Evolutionary conservation across 139 green algal species (phyloP).

Genomic region (Coccomyxa sp.): DNA sequence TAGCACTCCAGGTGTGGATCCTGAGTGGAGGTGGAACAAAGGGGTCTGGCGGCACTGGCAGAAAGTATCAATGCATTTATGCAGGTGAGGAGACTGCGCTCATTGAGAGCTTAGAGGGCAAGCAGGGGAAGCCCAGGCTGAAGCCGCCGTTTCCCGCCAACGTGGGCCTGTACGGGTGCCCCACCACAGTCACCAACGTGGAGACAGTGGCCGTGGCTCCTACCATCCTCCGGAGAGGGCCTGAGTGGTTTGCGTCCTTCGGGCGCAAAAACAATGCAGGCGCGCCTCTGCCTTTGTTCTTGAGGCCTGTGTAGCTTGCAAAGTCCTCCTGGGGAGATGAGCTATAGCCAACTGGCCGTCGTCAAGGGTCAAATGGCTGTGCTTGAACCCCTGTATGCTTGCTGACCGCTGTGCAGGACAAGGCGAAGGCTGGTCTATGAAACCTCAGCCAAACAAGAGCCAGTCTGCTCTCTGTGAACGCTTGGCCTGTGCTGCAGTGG

Average conservation of each 20-base stretch:
- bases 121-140: slow-evolving; percentile 93
- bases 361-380: too few relatives aligned
- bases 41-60: too few relatives aligned
- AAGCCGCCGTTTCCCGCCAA: slow-evolving; percentile 97
- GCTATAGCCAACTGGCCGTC: too few relatives aligned
- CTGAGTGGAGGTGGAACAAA: too few relatives aligned
- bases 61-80: not conserved
- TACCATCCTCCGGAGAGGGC: slow-evolving; percentile 94
- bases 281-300: not conserved
- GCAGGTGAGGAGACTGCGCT: slow-evolving; percentile 93
- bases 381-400: not conserved
- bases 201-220: slow-evolving; percentile 95
- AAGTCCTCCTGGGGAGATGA: not conserved
- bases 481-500: too few relatives aligned
- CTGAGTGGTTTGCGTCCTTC: slow-evolving; percentile 94
- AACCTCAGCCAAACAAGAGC: too few relatives aligned
- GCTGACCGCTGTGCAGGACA: not conserved
- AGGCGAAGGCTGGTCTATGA: too few relatives aligned
- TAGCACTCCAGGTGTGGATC: too few relatives aligned
- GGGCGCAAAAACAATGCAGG: slow-evolving; percentile 94
- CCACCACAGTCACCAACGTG: slow-evolving; percentile 96
- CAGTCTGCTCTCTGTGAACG: too few relatives aligned
- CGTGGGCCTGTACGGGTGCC: slow-evolving; percentile 96
- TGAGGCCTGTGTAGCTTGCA: not conserved
- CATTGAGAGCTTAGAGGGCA: slow-evolving; percentile 95